A percentile compares a stretch with the other conserved stretches of the same genome.
Conservation (phyloP, 345 rosid species). For the Linum lewisii region DNA sequence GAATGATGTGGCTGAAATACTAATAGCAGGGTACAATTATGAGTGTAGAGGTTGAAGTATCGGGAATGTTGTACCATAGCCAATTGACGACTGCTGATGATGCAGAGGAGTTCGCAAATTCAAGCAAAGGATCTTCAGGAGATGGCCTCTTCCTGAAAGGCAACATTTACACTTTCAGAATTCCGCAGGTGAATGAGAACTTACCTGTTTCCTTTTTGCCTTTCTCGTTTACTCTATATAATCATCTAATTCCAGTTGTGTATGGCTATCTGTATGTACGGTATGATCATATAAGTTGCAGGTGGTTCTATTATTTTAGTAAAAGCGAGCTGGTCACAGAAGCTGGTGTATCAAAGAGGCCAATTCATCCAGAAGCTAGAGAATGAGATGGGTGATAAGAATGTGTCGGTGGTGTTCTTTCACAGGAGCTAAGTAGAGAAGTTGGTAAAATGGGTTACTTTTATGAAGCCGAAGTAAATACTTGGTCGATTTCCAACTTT, state of each 20-base stretch:
- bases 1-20: no score
- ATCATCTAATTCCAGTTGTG: no score
- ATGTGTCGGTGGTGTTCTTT: not conserved
- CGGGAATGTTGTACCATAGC: slow-evolving; percentile 20
- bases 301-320: slow-evolving; percentile 19
- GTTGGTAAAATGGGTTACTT: slow-evolving; percentile 16
- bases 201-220: not conserved
- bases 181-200: slow-evolving; percentile 14
- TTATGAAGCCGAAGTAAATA: slow-evolving; percentile 19
- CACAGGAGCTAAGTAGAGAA: slow-evolving; percentile 21
- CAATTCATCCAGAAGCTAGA: slow-evolving; percentile 12
- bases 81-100: slow-evolving; percentile 12
- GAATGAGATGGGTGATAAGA: no score
- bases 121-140: not conserved
- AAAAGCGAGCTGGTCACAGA: slow-evolving; percentile 23
- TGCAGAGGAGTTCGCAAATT: slow-evolving; percentile 4
- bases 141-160: slow-evolving; percentile 17
- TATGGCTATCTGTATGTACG: not conserved
- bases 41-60: slow-evolving; percentile 23
- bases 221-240: not conserved
- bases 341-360: slow-evolving; percentile 15
- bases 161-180: slow-evolving; percentile 15
- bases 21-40: slow-evolving; percentile 28
- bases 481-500: slow-evolving; percentile 21
- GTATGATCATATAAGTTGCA: slow-evolving; percentile 10